Evolutionary conservation across 1,139 yeast species (phyloP).

Genomic region (Protomyces macrosporus): DNA sequence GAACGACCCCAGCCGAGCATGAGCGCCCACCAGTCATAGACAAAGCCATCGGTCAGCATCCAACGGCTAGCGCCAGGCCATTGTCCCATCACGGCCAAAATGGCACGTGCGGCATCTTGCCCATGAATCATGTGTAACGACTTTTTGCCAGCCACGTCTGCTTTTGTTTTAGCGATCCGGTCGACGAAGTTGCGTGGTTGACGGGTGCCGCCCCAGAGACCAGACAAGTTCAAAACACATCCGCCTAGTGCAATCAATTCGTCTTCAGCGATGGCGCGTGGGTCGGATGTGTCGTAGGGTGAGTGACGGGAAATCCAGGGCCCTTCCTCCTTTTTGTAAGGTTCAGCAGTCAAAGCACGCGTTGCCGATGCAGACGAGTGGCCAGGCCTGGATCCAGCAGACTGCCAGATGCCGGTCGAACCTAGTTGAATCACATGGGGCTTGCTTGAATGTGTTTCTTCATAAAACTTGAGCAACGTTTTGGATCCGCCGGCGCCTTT

Average conservation of each 20-base stretch:
- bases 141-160: background rate
- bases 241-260: slow-evolving; percentile 15
- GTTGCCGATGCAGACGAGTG: background rate
- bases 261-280: slow-evolving; percentile 22
- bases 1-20: slow-evolving; percentile 20
- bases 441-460: slow-evolving; percentile 1
- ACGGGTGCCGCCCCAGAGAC: slow-evolving; percentile 22
- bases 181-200: slow-evolving; percentile 13
- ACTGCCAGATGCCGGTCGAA: slow-evolving; percentile 20
- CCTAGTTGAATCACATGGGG: slow-evolving; percentile 1
- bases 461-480: background rate
- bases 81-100: slow-evolving; percentile 14
- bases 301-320: slow-evolving; percentile 15
- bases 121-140: slow-evolving; percentile 23
- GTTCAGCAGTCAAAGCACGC: background rate
- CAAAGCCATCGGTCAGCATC: slow-evolving; percentile 24
- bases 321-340: background rate
- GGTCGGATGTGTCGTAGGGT: slow-evolving; percentile 5
- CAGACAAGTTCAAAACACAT: slow-evolving; percentile 4
- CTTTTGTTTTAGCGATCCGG: background rate
- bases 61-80: slow-evolving; percentile 23
- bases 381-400: background rate
- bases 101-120: slow-evolving; percentile 19
- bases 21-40: slow-evolving; percentile 26
- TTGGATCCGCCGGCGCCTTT: background rate